These are phyloP conservation scores for Lagerstroemia speciosa DNA, from an alignment of 345 rosid genomes.

Conservation along the genomic window DNA sequence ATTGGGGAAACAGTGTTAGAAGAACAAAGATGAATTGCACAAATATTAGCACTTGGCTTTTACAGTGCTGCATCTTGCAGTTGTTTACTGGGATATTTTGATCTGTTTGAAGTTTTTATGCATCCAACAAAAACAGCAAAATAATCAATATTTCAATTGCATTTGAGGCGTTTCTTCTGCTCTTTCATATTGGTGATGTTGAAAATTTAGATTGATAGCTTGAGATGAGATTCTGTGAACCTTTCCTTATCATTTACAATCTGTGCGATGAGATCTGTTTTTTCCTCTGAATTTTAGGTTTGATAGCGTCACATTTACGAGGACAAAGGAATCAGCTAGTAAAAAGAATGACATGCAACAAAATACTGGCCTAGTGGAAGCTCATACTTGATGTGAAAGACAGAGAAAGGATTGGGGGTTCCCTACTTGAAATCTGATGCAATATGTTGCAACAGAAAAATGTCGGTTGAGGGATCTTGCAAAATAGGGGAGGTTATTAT, in stretches of 20 bases:
- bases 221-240: neutral
- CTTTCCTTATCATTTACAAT: neutral
- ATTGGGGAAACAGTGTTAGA: too few species aligned
- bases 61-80: too few species aligned
- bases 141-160: too few species aligned
- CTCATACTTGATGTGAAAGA: slow-evolving; percentile 80
- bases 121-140: too few species aligned
- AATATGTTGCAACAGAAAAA: slow-evolving; percentile 53
- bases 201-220: neutral
- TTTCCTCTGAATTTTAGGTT: slow-evolving; percentile 38
- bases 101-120: too few species aligned
- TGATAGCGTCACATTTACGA: slow-evolving; percentile 68
- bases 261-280: neutral
- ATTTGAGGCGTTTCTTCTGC: too few species aligned
- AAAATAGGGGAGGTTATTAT: slow-evolving; percentile 73
- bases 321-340: slow-evolving; percentile 62
- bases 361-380: slow-evolving; percentile 75
- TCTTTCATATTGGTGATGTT: too few species aligned
- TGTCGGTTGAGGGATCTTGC: slow-evolving; percentile 46
- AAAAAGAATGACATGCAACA: slow-evolving; percentile 58
- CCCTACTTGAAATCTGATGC: slow-evolving; percentile 35
- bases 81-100: too few species aligned
- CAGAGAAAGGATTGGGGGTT: slow-evolving; percentile 63
- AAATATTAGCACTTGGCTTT: too few species aligned
- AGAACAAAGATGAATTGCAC: too few species aligned